Evolutionary conservation across 306 rosid species (phyloP).

Genomic region (Luffa aegyptiaca): DNA sequence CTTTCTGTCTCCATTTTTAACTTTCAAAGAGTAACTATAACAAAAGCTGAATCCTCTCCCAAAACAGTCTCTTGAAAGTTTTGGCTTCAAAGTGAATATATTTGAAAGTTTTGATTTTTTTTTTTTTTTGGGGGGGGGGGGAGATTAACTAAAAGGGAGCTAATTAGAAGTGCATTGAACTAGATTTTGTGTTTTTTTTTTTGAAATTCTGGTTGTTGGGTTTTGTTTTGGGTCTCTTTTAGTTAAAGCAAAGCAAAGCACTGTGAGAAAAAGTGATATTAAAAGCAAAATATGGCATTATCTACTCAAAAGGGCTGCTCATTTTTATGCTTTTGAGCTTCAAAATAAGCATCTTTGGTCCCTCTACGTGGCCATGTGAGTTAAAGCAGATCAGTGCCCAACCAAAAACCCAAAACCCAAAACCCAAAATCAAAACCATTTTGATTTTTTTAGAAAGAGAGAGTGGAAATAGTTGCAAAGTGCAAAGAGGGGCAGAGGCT

Average conservation of each 20-base stretch:
- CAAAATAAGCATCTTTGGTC: slow-evolving; percentile 16
- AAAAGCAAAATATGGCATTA: slow-evolving; percentile 99
- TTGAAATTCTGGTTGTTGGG: not conserved
- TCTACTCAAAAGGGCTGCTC: slow-evolving; percentile 83
- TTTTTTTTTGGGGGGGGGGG: no score
- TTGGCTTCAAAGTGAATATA: not conserved
- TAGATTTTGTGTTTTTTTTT: not conserved
- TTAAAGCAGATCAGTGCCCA: not conserved
- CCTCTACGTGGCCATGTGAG: slow-evolving; percentile 12
- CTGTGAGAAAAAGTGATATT: slow-evolving; percentile 60
- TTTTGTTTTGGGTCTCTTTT: slow-evolving; percentile 32
- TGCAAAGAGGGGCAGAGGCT: not conserved
- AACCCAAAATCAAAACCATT: not conserved
- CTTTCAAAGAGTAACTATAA: slow-evolving; percentile 23
- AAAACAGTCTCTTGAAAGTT: not conserved
- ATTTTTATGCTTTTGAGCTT: slow-evolving; percentile 9
- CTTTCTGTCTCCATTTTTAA: slow-evolving; percentile 25
- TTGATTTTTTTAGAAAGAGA: not conserved
- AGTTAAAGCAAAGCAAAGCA: slow-evolving; percentile 62
- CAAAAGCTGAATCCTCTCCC: slow-evolving; percentile 10
- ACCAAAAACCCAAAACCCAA: not conserved
- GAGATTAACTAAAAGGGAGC: not conserved
- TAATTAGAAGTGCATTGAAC: not conserved
- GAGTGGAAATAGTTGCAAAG: not conserved
- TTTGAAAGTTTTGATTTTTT: not conserved